Conservation (phyloP, 2,329 filamentous ascomycete species). For the Neofusicoccum kwambonambiense region DNA sequence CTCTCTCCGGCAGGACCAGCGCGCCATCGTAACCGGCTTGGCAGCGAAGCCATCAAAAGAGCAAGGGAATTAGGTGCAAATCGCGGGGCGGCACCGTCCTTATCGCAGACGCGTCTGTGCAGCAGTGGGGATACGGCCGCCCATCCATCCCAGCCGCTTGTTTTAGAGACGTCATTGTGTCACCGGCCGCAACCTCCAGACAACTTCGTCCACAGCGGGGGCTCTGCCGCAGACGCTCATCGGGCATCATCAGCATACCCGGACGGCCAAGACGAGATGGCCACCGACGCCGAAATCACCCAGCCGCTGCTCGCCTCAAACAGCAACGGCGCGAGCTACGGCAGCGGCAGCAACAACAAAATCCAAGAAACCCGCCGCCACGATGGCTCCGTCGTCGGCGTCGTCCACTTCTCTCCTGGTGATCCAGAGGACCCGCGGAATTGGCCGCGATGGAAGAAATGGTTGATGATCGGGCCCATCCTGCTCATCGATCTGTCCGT, state of each 20-base stretch:
- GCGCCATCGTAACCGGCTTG: not conserved
- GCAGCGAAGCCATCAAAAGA: not conserved
- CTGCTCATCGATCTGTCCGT: conserved; percentile 37
- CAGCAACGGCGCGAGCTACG: not conserved
- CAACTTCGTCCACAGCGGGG: too few relatives aligned
- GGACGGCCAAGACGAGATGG: not conserved
- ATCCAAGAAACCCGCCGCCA: not conserved
- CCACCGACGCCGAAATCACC: not conserved
- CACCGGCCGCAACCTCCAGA: not conserved
- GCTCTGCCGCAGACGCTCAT: too few relatives aligned
- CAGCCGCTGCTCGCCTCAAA: conserved; percentile 6
- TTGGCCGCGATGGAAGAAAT: conserved; percentile 34
- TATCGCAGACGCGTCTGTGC: conserved; percentile 7
- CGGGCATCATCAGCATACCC: too few relatives aligned
- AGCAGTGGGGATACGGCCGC: not conserved
- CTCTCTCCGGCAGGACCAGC: not conserved
- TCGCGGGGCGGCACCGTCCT: not conserved
- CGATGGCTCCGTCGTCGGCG: not conserved
- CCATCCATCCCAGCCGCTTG: not conserved
- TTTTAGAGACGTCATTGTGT: not conserved
- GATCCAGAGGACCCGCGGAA: conserved; percentile 35
- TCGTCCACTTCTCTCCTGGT: conserved; percentile 29
- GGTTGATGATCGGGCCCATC: conserved; percentile 36
- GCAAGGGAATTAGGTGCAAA: not conserved
- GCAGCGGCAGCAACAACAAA: not conserved